These are phyloP conservation scores for Didymosphaeria variabile DNA, from an alignment of 2,329 filamentous ascomycete species.

Conservation along the genomic window DNA sequence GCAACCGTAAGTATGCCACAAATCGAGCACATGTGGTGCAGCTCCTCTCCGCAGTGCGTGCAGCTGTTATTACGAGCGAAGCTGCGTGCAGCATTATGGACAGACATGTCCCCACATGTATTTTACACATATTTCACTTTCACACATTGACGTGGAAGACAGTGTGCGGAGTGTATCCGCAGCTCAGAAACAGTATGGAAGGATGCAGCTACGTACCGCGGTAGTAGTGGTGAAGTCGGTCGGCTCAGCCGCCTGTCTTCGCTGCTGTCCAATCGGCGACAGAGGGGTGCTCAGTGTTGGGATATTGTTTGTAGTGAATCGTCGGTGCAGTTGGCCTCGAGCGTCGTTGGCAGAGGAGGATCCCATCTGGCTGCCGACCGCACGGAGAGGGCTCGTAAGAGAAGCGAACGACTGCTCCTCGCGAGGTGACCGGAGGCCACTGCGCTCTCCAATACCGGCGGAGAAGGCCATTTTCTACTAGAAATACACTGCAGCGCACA, in stretches of 20 bases:
- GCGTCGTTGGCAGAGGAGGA: conserved; percentile 68
- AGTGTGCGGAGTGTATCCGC: not conserved
- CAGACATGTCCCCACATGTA: not conserved
- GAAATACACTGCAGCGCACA: conserved; percentile 46
- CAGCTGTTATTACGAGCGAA: not conserved
- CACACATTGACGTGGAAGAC: not conserved
- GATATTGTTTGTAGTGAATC: conserved; percentile 90
- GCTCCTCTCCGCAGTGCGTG: not conserved
- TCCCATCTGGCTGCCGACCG: conserved; percentile 70
- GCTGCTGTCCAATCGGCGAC: conserved; percentile 65
- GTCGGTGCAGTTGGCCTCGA: conserved; percentile 81
- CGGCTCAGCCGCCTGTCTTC: conserved; percentile 63
- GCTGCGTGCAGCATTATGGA: not conserved
- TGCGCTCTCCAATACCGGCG: conserved; percentile 69
- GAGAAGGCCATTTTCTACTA: conserved; percentile 69
- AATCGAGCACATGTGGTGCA: not conserved
- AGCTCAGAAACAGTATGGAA: not conserved
- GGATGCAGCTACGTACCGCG: conserved; percentile 57
- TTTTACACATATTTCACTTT: not conserved
- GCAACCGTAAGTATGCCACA: not conserved
- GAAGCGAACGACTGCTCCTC: conserved; percentile 79
- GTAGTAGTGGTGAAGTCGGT: conserved; percentile 63
- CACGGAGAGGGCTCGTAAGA: conserved; percentile 68
- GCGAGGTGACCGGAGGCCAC: conserved; percentile 80
- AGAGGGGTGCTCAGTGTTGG: conserved; percentile 79